These are phyloP conservation scores for Neonectria punicea DNA, from an alignment of 2,329 filamentous ascomycete genomes.

Conservation along the genomic window DNA sequence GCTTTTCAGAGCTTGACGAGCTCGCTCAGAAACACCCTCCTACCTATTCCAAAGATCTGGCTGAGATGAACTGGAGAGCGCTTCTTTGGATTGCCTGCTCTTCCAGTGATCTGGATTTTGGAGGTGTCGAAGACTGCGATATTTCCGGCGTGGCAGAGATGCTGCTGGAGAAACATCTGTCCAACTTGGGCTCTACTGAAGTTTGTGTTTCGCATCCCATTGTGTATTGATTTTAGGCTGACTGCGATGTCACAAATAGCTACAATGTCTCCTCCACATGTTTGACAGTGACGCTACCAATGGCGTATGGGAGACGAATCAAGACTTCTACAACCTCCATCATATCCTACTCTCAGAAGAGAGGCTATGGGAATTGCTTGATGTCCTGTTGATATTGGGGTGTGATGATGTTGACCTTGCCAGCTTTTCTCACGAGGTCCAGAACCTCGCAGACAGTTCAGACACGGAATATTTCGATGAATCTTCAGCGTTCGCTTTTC, in stretches of 20 bases:
- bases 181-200: background rate
- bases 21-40: background rate
- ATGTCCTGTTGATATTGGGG: no score
- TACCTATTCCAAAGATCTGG: background rate
- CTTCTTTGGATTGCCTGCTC: background rate
- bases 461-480: background rate
- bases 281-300: no score
- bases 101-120: background rate
- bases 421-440: background rate
- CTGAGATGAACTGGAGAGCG: background rate
- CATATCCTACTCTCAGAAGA: no score
- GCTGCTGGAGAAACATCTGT: background rate
- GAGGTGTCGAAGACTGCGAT: background rate
- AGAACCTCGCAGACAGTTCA: background rate
- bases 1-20: background rate
- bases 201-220: background rate
- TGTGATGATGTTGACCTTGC: no score
- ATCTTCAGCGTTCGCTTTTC: background rate
- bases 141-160: background rate
- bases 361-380: no score
- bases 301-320: background rate
- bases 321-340: no score
- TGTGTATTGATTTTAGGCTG: background rate
- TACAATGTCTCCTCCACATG: no score
- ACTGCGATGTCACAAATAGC: background rate